Base-by-base conservation (phyloP, 2,329 filamentous ascomycete species). In the Colletotrichum sp. region DNA sequence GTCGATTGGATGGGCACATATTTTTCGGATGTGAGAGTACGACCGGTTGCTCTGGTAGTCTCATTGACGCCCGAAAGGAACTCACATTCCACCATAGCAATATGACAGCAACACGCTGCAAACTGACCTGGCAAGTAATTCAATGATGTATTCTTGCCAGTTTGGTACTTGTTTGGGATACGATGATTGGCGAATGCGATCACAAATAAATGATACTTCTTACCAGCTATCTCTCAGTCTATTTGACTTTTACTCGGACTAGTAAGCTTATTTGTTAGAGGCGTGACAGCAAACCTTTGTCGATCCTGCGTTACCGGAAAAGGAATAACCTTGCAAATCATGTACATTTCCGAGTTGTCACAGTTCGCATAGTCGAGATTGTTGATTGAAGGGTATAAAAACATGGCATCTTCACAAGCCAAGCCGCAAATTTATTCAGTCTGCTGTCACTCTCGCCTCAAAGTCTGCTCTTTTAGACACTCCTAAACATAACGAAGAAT, bases 151-250 rank as follows among this genome's bases (percentile, higher is more conserved):
- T 48, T 12, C 38, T n/a, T 7, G 38, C 38, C 5, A 48, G 38
- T 48, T n/a, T 21, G 0, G 18, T 48, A 6, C 1, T 48, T 48
- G 5, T 6, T 12, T n/a, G 1, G 9, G 4, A n/a, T 21, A n/a
- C 0, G 0, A n/a, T 48, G 5, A 48, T 5, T 21, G 0, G 18
- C 1, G 43, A 48, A 4, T 21, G 43, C 5, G 0, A 7, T 3
- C 2, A 13, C 43, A 1, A 48, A 48, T 48, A 3, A 6, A 48
- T 1, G 5, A 21, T 48, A 21, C n/a, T 48, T 7, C 5, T 7
- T 48, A 48, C 10, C 9, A 18, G 0, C 16, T 48, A 12, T 7
- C 43, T 48, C 18, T 13, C 43, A 48, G 43, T 48, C 43, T 48
- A 48, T 48, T 48, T 48, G n/a, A 48, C 43, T 21, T 43, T 48